Percentiles rank a stretch among this genome's conserved stretches.
Evolutionary conservation across 2,329 filamentous ascomycete genomes (phyloP).

Genomic region (Aspergillus nomiae): DNA sequence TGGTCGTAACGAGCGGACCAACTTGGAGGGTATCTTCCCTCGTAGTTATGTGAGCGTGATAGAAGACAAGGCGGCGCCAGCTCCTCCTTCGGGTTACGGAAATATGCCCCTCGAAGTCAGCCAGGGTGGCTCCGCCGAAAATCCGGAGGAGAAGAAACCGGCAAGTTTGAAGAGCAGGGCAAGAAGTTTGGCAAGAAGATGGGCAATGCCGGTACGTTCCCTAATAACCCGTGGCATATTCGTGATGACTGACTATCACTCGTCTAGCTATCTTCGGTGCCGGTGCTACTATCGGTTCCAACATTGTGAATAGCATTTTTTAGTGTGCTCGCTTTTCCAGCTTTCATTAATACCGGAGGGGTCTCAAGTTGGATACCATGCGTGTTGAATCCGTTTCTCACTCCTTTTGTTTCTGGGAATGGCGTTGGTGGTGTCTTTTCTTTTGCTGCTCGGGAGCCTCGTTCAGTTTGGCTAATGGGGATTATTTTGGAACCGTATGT

Average conservation of each 20-base stretch:
- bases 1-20: conserved; percentile 80
- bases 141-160: conserved; percentile 47
- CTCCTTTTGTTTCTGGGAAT: conserved; percentile 27
- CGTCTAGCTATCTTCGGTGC: conserved; percentile 81
- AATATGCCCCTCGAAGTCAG: conserved; percentile 77
- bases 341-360: background rate
- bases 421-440: conserved; percentile 36
- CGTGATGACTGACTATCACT: conserved; percentile 22
- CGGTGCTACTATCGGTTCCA: conserved; percentile 84
- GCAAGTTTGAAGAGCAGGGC: conserved; percentile 72
- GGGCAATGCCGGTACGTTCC: conserved; percentile 63
- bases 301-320: conserved; percentile 89
- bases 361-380: conserved; percentile 4
- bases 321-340: conserved; percentile 43
- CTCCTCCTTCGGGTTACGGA: conserved; percentile 48
- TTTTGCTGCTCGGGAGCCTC: conserved; percentile 6
- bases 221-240: background rate
- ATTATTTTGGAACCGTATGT: background rate
- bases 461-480: background rate
- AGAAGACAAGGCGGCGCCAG: conserved; percentile 60
- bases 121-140: conserved; percentile 52
- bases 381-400: background rate
- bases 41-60: conserved; percentile 77
- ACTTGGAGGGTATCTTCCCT: conserved; percentile 91
- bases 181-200: conserved; percentile 98